Evolutionary conservation across 2,329 filamentous ascomycete species (phyloP), one percentile per base, ranked within the genome.

Genomic region (Talaromyces albobiverticillius): DNA sequence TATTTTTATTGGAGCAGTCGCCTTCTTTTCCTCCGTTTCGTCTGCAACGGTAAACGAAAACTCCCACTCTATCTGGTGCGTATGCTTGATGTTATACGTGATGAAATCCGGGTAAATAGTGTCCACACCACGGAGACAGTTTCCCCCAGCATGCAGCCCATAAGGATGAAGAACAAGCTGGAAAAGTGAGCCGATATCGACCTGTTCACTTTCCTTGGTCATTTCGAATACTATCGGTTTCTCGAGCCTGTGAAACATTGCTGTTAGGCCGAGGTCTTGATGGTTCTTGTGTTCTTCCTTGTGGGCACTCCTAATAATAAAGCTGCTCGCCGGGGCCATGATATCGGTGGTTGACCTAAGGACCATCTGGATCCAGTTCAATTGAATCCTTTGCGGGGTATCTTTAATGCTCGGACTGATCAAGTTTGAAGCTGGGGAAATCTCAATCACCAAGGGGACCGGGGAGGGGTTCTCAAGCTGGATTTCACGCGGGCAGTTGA

Each of bases 401-500:
- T 60, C 51, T 18, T 50, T 48, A 16, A 63, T 60, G 20, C n/a
- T 32, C 3, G 45, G 50, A 34, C 58, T 60, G 1, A 55, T 60
- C 32, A n/a, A 23, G 1, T 40, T 40, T 6, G 32, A 22, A 6
- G 42, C 20, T 3, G 55, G 58, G 8, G 42, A 16, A 18, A 63
- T 41, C 6, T 56, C 25, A 3, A 64, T 23, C 4, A 42, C 40
- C 8, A 64, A 20, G 3, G 57, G 57, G 7, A 64, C 46, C 4
- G 60, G 57, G 4, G 25, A 31, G n/a, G 51, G 47, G 23, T 57
- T 46, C 13, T 54, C 50, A 5, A 64, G 26, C 23, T 63, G 57
- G 38, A 76, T 58, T 0, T 64, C 55, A 0, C 45, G 46, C 0
- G 73, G 72, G 1, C 60, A 57, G 2, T 62, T 57, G 1, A 70